These are phyloP conservation scores for Cucumis sativus DNA, from an alignment of 306 rosid genomes.

Conservation along the genomic window DNA sequence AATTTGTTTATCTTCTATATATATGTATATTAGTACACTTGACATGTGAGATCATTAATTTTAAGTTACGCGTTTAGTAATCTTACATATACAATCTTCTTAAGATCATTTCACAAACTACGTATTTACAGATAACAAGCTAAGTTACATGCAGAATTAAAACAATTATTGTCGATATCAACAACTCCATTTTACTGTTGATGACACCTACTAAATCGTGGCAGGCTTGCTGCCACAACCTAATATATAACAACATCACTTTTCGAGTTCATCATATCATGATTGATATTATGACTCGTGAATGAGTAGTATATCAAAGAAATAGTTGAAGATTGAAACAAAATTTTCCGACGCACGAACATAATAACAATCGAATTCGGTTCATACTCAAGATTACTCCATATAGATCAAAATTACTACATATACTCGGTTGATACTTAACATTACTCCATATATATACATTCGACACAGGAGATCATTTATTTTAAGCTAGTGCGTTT, in stretches of 20 bases:
- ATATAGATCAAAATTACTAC: too few species aligned
- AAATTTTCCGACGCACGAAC: neutral
- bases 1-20: neutral
- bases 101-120: neutral
- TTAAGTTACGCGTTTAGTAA: neutral
- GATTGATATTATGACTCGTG: neutral
- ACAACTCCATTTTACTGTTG: neutral
- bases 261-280: neutral
- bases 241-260: neutral
- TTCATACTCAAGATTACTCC: neutral
- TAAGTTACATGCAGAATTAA: neutral
- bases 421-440: too few species aligned
- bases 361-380: neutral
- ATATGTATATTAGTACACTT: neutral
- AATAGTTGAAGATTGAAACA: neutral
- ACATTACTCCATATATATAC: too few species aligned
- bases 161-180: neutral
- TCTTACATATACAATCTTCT: neutral
- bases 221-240: neutral
- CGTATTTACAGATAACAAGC: neutral
- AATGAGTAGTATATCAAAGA: neutral
- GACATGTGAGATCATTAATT: neutral
- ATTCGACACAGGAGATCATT: too few species aligned
- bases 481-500: too few species aligned
- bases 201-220: neutral